Conservation (phyloP, 1,284 basidiomycete species). For the Leccinum pachyderme region DNA sequence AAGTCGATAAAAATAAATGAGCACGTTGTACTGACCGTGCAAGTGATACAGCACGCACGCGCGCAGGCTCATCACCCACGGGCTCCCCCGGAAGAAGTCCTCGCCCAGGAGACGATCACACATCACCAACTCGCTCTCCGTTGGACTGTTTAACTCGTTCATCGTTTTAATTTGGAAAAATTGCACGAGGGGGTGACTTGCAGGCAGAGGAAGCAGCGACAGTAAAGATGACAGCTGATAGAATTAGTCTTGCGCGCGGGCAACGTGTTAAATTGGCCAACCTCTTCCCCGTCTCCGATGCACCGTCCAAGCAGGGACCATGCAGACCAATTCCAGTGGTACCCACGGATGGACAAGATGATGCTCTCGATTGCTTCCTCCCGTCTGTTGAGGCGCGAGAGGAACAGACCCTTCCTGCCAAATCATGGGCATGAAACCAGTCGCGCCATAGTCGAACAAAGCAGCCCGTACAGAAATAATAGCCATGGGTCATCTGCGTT, state of each 20-base stretch:
- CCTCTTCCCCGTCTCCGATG: conserved; percentile 89
- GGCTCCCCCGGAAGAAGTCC: conserved; percentile 78
- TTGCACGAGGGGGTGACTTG: conserved; percentile 72
- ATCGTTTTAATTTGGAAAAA: conserved; percentile 90
- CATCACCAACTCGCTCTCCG: conserved; percentile 76
- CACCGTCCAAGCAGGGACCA: conserved; percentile 85
- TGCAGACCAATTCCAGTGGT: conserved; percentile 95
- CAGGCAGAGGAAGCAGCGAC: conserved; percentile 60
- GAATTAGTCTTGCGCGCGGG: conserved; percentile 12
- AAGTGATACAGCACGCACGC: conserved; percentile 89
- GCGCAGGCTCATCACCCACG: conserved; percentile 84
- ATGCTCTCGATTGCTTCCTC: conserved; percentile 86
- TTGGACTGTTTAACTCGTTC: conserved; percentile 86
- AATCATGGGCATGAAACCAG: conserved; percentile 4
- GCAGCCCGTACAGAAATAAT: conserved; percentile 65
- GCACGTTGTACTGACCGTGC: conserved; percentile 57
- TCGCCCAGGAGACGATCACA: conserved; percentile 73
- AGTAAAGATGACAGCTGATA: conserved; percentile 63
- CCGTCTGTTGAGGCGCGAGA: conserved; percentile 73
- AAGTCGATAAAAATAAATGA: not conserved
- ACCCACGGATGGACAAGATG: conserved; percentile 74
- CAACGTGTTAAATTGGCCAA: conserved; percentile 33
- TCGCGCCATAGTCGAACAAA: conserved; percentile 4
- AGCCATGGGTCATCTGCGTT: conserved; percentile 77
- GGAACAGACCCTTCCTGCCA: conserved; percentile 74